These are phyloP conservation scores for Dryas octopetala DNA, from an alignment of 306 rosid species.

Conservation along the genomic window DNA sequence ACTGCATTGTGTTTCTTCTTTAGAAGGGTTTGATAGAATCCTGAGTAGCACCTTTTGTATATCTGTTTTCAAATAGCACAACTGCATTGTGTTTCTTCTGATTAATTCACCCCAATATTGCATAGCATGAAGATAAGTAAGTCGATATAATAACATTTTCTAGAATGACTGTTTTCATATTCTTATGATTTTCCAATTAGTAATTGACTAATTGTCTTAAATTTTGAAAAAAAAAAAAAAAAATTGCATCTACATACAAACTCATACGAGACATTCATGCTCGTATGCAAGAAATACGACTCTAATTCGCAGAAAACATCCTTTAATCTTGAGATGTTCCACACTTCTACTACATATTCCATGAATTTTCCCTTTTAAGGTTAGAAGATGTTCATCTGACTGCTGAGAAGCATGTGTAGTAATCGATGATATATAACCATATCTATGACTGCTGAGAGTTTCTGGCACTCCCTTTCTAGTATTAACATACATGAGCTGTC, in stretches of 20 bases:
- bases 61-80: neutral
- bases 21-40: too few relatives aligned
- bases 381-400: constrained; percentile 4
- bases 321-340: too few relatives aligned
- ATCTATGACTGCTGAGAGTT: neutral
- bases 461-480: constrained; percentile 6
- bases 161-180: neutral
- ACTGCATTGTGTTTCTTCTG: too few relatives aligned
- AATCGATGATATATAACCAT: too few relatives aligned
- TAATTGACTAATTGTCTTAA: neutral
- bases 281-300: too few relatives aligned
- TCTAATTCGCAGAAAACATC: too few relatives aligned
- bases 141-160: neutral
- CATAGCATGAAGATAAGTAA: neutral
- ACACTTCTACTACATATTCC: too few relatives aligned
- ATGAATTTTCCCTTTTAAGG: neutral
- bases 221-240: neutral
- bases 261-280: too few relatives aligned
- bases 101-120: neutral
- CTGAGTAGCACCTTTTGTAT: neutral
- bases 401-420: neutral
- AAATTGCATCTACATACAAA: neutral
- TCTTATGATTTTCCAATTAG: neutral
- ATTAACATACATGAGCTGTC: neutral
- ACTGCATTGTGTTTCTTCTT: too few relatives aligned